Base-by-base conservation (phyloP, 169 alveolate genomes). In the Cryptosporidium ubiquitum region DNA sequence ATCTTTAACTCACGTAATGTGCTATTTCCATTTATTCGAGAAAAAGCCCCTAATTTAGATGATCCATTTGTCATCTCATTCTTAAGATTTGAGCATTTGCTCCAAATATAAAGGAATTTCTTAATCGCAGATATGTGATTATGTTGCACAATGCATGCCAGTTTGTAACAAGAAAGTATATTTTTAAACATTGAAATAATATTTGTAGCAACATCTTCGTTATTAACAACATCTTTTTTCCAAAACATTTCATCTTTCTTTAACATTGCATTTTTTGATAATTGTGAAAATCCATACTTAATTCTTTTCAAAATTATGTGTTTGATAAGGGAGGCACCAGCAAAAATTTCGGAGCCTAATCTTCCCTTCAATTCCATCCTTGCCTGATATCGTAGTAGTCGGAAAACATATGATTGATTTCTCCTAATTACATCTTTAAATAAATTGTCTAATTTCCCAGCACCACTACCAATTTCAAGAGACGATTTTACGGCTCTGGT, bases 401-500 rank as follows among this genome's bases (percentile, higher is more conserved):
- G 51, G 44, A 79, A 61, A 1, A 55, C 52, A 44, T 79, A 79
- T 9, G n/a, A 31, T 33, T 39, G 42, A 31, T 44, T 58, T 58
- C 68, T 79, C n/a, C 29, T 33, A 20, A 58, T 40, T 20, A 79
- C 47, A 0, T 60, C 42, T 29, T 40, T 79, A 40, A 79, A 26
- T 61, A 79, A 3, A 40, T 40, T 60, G 58, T 79, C 79, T 14
- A 79, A 44, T 23, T 64, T 79, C 9, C 89, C 89, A 23, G 74
- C 89, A 23, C 89, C 89, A 61, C 69, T 58, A 9, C 89, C 89
- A n/a, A 79, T 60, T 64, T 79, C 79, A 33, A 79, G 66, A 37
- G 89, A 79, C 2, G 89, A 58, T 42, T 64, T 79, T 26, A 79
- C 89, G 7, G 89, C 89, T n/a, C 89, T 79, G 7, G 89, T 79